Base-by-base conservation (phyloP, 208 protist species). In the Trypanosomatidae sp. region DNA sequence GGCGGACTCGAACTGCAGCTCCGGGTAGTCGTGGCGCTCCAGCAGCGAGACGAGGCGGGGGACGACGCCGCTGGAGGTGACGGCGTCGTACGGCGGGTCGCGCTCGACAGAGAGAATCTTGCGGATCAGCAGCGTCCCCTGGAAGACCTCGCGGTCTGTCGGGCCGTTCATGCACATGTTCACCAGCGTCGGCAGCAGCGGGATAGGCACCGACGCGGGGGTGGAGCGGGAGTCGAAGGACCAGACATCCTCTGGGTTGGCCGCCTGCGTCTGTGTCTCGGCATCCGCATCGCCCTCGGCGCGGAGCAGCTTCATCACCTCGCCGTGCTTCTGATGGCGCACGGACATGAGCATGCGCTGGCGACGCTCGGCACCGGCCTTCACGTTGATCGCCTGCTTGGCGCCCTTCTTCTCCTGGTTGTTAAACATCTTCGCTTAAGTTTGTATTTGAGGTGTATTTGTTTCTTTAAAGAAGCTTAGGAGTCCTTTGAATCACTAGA, bases 1-100 rank as follows among this genome's bases (percentile, higher is more conserved):
- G 5, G 98, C 98, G 13, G 97, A 90, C 91, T 99, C 99, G 82
- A 99, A 99, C 92, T 99, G 98, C 68, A 99, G 81, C 66, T 92
- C 71, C 2, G 90, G 84, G 65, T 85, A 76, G 19, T 98, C 84
- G 43, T 77, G 60, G n/a, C 73, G 77, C 58, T 88, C 71, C 41
- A 99, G 87, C 72, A 99, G 94, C 36, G 93, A 41, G 3, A 99
- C 92, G 30, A 99, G 86, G 43, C 77, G 74, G 22, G 98, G 97
- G 19, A 99, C 89, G 1, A 99, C 92, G 62, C 98, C 97, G 46
- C 81, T 91, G 8, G 83, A 78, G 62, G 98, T 97, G 25, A 99
- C 97, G 28, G 89, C 81, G 59, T 99, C 85, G 76, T 99, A 99
- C 47, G 99, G 98, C 19, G 99, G 98, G 64, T 96, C 91, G n/a